These are phyloP conservation scores for Eutypa lata DNA, from an alignment of 2,329 filamentous ascomycete species.

Conservation along the genomic window DNA sequence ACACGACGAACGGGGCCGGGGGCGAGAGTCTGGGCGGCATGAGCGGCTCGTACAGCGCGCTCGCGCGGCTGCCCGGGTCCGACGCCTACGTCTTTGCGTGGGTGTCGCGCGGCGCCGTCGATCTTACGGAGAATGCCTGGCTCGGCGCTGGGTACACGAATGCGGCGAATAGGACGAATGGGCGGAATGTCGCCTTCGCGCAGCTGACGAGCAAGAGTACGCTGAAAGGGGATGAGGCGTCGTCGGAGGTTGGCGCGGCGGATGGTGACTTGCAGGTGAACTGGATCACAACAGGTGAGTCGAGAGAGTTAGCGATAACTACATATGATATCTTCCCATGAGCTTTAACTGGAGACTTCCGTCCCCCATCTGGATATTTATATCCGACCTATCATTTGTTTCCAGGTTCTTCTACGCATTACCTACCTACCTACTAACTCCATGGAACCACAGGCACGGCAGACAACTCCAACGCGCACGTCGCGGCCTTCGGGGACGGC, in stretches of 20 bases:
- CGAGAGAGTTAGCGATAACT: no score
- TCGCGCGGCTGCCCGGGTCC: slow-evolving; percentile 50
- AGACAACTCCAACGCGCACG: slow-evolving; percentile 45
- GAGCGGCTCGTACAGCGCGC: slow-evolving; percentile 58
- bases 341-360: no score
- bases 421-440: slow-evolving; percentile 40
- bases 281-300: slow-evolving; percentile 47
- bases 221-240: slow-evolving; percentile 50
- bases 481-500: slow-evolving; percentile 42
- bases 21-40: slow-evolving; percentile 62
- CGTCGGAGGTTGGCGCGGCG: slow-evolving; percentile 47
- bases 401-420: no score
- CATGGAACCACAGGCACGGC: slow-evolving; percentile 44
- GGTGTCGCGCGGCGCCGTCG: slow-evolving; percentile 57
- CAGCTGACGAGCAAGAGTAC: slow-evolving; percentile 57
- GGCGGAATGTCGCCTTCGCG: slow-evolving; percentile 58
- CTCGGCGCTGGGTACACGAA: slow-evolving; percentile 55
- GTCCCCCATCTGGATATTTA: no score
- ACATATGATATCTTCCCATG: no score
- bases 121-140: slow-evolving; percentile 54
- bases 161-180: slow-evolving; percentile 49
- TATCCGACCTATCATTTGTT: no score
- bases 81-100: slow-evolving; percentile 59
- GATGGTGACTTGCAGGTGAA: slow-evolving; percentile 57
- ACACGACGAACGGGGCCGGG: slow-evolving; percentile 55